Evolutionary conservation across 345 rosid genomes (phyloP).

Genomic region (Laguncularia racemosa): DNA sequence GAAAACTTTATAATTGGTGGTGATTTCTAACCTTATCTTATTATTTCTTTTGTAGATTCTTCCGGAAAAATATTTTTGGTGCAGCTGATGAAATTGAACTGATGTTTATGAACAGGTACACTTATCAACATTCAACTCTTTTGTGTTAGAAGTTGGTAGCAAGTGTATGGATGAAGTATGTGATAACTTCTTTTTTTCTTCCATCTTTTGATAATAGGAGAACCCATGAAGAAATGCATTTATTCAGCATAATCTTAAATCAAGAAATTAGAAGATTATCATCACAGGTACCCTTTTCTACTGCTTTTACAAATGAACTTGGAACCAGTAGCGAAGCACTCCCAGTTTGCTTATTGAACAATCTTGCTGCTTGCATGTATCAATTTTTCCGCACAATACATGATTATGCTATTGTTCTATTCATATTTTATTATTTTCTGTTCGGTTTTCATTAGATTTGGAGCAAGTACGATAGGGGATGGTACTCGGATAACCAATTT

Average conservation of each 20-base stretch:
- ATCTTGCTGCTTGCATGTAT: background rate
- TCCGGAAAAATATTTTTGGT: constrained; percentile 48
- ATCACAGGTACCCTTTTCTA: constrained; percentile 31
- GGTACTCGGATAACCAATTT: too few species aligned
- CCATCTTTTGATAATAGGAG: constrained; percentile 27
- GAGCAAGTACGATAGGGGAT: too few species aligned
- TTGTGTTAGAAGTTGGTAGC: constrained; percentile 2
- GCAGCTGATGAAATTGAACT: constrained; percentile 64
- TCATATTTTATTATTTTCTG: background rate
- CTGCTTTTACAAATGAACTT: background rate
- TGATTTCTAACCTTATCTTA: background rate
- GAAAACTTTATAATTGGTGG: background rate
- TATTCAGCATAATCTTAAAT: constrained; percentile 44
- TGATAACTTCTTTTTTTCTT: background rate
- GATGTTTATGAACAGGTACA: constrained; percentile 69
- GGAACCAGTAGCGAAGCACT: too few species aligned
- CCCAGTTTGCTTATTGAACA: background rate
- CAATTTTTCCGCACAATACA: too few species aligned
- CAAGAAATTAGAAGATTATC: constrained; percentile 64
- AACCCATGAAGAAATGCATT: constrained; percentile 44
- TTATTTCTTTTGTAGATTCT: constrained; percentile 27
- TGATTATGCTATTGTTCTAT: too few species aligned
- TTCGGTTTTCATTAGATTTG: too few species aligned
- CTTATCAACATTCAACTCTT: constrained; percentile 4
- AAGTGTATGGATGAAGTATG: constrained; percentile 2